A percentile compares a stretch with the other conserved stretches of the same genome.
phyloP scores from a whole-genome alignment of 202 grass and related monocot genomes.

The Zizania palustris region DNA sequence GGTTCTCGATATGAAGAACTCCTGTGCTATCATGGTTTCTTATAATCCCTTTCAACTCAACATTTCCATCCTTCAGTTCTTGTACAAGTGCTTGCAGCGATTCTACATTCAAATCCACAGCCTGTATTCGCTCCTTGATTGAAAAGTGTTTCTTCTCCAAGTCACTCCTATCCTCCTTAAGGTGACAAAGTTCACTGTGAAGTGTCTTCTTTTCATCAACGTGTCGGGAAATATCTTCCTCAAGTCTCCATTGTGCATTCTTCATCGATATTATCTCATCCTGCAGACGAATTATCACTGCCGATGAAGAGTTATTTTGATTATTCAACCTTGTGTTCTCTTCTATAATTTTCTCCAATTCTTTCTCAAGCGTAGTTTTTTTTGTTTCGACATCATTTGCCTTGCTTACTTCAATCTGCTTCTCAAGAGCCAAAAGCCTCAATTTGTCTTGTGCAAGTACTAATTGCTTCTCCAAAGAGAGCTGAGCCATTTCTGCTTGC shows the following conservation, averaged over 20 bases:
- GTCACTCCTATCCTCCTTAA: slow-evolving; percentile 74
- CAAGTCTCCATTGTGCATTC: slow-evolving; percentile 60
- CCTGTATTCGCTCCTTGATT: slow-evolving; percentile 75
- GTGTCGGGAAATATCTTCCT: slow-evolving; percentile 62
- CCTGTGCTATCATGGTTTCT: slow-evolving; percentile 61
- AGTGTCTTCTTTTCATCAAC: slow-evolving; percentile 70
- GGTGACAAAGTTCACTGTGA: slow-evolving; percentile 67
- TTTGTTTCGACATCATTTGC: slow-evolving; percentile 47
- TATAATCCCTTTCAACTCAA: slow-evolving; percentile 78
- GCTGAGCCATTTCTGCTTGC: slow-evolving; percentile 64
- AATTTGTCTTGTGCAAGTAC: slow-evolving; percentile 58
- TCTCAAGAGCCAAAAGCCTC: slow-evolving; percentile 56
- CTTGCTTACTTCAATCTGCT: slow-evolving; percentile 55
- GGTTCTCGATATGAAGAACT: slow-evolving; percentile 52
- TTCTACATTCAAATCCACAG: slow-evolving; percentile 68
- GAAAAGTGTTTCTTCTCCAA: slow-evolving; percentile 63
- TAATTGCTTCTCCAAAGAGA: slow-evolving; percentile 61
- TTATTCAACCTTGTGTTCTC: slow-evolving; percentile 65
- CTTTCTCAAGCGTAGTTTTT: slow-evolving; percentile 50
- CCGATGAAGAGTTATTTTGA: slow-evolving; percentile 61
- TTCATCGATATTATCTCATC: slow-evolving; percentile 70
- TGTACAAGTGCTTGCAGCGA: slow-evolving; percentile 64
- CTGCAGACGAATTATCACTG: slow-evolving; percentile 66
- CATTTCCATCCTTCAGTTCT: slow-evolving; percentile 69
- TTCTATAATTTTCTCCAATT: slow-evolving; percentile 58